phyloP scores from a whole-genome alignment of 169 alveolate species.

The Eimeria sp. region DNA sequence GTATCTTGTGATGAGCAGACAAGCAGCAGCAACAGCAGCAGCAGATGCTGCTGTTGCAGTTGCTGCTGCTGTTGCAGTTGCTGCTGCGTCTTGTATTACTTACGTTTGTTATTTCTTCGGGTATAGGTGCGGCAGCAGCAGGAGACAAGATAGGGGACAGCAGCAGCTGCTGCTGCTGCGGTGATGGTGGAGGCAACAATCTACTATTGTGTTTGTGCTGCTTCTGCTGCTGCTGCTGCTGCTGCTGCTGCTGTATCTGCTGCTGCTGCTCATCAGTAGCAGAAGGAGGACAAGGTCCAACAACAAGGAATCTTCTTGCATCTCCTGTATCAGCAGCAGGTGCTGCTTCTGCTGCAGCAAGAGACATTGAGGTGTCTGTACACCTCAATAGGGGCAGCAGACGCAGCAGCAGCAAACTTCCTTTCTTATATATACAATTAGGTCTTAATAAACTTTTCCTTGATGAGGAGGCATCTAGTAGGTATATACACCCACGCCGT shows the following conservation, averaged over 20 bases:
- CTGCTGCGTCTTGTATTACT: background rate
- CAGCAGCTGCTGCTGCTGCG: too few relatives aligned
- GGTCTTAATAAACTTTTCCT: background rate
- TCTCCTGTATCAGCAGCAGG: slow-evolving; percentile 19
- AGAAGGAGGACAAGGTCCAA: background rate
- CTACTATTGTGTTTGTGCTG: background rate
- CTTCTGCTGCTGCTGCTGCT: slow-evolving; percentile 43
- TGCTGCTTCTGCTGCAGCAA: slow-evolving; percentile 43
- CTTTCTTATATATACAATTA: background rate
- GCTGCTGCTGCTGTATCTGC: background rate
- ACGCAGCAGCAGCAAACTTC: slow-evolving; percentile 19
- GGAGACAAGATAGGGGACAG: too few relatives aligned
- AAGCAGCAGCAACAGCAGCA: background rate
- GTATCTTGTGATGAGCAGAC: background rate
- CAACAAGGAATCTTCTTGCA: background rate
- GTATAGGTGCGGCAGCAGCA: background rate
- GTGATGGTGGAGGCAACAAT: background rate
- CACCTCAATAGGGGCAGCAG: slow-evolving; percentile 13
- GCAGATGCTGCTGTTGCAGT: background rate
- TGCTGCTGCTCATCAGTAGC: background rate
- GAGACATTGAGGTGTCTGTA: slow-evolving; percentile 3
- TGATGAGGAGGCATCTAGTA: background rate
- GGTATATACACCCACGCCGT: background rate
- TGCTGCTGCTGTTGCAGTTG: slow-evolving; percentile 16
- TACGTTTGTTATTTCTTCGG: background rate